Conservation (phyloP, 176 grass and related monocot genomes). For the Luzula sylvatica region DNA sequence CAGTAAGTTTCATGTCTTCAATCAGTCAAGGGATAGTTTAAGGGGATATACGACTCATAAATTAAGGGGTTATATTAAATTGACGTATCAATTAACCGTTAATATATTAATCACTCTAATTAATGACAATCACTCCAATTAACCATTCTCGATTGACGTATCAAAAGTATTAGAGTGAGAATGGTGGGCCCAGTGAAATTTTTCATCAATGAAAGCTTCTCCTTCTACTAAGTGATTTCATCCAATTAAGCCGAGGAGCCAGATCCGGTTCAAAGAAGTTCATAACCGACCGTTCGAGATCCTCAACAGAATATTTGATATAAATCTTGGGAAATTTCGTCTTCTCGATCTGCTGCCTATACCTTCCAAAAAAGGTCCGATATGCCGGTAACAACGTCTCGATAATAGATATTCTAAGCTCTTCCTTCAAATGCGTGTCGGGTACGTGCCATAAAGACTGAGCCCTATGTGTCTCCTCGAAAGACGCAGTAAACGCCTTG, state of each 20-base stretch:
- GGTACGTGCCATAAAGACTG: conserved; percentile 72
- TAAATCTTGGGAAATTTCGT: conserved; percentile 72
- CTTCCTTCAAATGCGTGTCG: conserved; percentile 77
- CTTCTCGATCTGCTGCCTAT: conserved; percentile 76
- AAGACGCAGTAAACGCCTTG: conserved; percentile 70
- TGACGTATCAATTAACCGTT: too few relatives aligned
- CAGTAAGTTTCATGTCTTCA: too few relatives aligned
- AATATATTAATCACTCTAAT: too few relatives aligned
- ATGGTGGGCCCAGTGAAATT: too few relatives aligned
- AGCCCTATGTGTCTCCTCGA: conserved; percentile 66
- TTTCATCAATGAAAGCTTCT: too few relatives aligned
- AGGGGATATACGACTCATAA: too few relatives aligned
- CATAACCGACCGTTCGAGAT: conserved; percentile 48
- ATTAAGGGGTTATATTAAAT: too few relatives aligned
- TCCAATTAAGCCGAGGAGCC: conserved; percentile 34
- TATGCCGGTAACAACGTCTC: conserved; percentile 91
- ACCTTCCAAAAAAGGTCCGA: conserved; percentile 77
- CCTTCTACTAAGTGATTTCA: conserved; percentile 33
- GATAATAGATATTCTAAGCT: conserved; percentile 71
- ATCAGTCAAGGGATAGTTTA: too few relatives aligned
- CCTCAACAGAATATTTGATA: conserved; percentile 88
- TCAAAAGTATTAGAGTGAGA: too few relatives aligned
- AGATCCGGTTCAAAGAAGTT: conserved; percentile 73
- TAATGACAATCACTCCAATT: too few relatives aligned
- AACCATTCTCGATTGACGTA: too few relatives aligned